Conservation (phyloP, 1,284 basidiomycete species). For the Ceratobasidium sp. region DNA sequence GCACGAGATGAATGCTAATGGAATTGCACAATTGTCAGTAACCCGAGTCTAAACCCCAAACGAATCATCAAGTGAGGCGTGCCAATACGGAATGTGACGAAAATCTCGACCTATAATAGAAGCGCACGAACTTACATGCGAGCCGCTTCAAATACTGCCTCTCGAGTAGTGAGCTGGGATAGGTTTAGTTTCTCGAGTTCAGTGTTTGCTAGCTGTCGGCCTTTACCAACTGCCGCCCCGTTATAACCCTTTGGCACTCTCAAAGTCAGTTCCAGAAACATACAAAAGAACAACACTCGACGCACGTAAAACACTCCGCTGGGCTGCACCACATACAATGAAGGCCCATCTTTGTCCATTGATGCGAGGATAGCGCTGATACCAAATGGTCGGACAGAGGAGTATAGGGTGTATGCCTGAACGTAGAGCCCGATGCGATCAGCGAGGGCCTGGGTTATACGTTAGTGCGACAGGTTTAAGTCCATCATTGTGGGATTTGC, state of each 20-base stretch:
- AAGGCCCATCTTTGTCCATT: conserved; percentile 89
- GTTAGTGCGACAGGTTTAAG: conserved; percentile 15
- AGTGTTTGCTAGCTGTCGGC: conserved; percentile 95
- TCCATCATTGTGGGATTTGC: conserved; percentile 56
- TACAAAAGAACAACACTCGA: conserved; percentile 41
- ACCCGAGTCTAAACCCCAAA: not conserved
- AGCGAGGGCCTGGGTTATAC: conserved; percentile 69
- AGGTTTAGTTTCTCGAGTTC: conserved; percentile 97
- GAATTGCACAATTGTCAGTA: not conserved
- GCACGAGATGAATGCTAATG: conserved; percentile 92
- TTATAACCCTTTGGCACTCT: conserved; percentile 76
- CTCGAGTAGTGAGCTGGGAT: conserved; percentile 75
- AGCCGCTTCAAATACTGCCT: conserved; percentile 94
- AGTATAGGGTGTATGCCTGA: conserved; percentile 97
- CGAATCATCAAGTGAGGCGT: not conserved
- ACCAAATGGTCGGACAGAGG: conserved; percentile 97
- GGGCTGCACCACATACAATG: conserved; percentile 93
- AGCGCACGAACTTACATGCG: conserved; percentile 77
- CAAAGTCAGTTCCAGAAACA: not conserved
- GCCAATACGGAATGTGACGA: not conserved
- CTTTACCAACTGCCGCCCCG: conserved; percentile 95
- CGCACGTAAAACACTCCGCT: conserved; percentile 91
- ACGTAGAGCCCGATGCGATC: conserved; percentile 90
- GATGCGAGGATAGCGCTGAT: conserved; percentile 92
- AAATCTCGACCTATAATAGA: not conserved